Percentiles rank a stretch among this genome's conserved stretches.
Evolutionary conservation across 495 filamentous ascomycete genomes (phyloP).

Genomic region (Aspergillus sparsus): DNA sequence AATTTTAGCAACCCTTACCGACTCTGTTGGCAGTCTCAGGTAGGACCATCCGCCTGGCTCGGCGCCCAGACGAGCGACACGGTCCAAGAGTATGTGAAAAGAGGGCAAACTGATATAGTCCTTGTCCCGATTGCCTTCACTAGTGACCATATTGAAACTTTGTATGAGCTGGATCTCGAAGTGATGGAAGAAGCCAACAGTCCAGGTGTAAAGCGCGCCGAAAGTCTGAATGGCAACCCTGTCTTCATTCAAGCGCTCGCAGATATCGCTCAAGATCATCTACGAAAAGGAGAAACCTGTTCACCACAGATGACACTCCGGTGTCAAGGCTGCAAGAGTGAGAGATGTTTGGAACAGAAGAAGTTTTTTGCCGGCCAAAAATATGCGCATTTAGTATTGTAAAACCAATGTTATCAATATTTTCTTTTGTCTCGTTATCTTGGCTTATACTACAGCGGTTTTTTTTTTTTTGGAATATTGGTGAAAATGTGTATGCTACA

Average conservation of each 20-base stretch:
- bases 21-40: conserved; percentile 97
- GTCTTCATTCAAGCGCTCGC: conserved; percentile 92
- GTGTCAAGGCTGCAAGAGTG: conserved; percentile 92
- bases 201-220: conserved; percentile 77
- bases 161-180: conserved; percentile 93
- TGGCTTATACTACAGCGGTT: no score
- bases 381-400: conserved; percentile 38
- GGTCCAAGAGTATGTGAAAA: conserved; percentile 83
- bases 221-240: conserved; percentile 89
- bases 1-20: conserved; percentile 86
- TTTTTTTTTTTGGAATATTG: no score
- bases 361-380: conserved; percentile 75
- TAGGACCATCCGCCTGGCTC: conserved; percentile 92
- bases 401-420: conserved; percentile 5
- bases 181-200: conserved; percentile 89
- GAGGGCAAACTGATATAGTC: conserved; percentile 86
- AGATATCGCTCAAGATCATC: conserved; percentile 77
- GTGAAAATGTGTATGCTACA: no score
- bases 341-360: conserved; percentile 86
- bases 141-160: conserved; percentile 96
- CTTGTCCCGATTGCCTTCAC: conserved; percentile 98
- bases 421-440: neutral
- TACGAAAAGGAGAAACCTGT: conserved; percentile 66
- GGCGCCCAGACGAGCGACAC: conserved; percentile 90
- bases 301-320: conserved; percentile 86